A percentile compares a stretch with the other conserved stretches of the same genome.
Conservation (phyloP, 768 basidiomycete species). For the Coprinellus micaceus region DNA sequence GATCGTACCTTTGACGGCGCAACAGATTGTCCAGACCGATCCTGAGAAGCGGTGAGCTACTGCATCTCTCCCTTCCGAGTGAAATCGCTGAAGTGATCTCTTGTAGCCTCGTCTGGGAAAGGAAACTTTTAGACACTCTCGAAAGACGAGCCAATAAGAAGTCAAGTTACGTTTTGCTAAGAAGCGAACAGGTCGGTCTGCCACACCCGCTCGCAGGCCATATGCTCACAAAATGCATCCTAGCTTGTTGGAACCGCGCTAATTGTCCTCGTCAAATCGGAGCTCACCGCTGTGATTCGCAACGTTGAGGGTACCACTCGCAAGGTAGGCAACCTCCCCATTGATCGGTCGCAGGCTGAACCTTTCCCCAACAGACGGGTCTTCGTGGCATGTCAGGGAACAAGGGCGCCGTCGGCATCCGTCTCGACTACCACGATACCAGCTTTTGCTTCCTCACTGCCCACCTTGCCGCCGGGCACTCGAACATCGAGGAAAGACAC, state of each 20-base stretch:
- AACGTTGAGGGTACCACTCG: slow-evolving; percentile 90
- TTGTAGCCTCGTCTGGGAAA: slow-evolving; percentile 81
- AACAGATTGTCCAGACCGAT: slow-evolving; percentile 94
- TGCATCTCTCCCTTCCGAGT: not conserved
- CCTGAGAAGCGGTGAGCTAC: slow-evolving; percentile 75
- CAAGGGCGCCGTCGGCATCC: slow-evolving; percentile 94
- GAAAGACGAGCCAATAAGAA: slow-evolving; percentile 65
- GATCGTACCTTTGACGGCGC: slow-evolving; percentile 95
- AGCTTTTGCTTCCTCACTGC: slow-evolving; percentile 94
- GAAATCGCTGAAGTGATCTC: not conserved
- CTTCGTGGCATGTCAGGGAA: slow-evolving; percentile 93
- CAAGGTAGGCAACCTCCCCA: slow-evolving; percentile 53
- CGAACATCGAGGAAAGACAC: slow-evolving; percentile 86
- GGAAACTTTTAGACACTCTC: slow-evolving; percentile 73
- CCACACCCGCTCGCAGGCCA: slow-evolving; percentile 1
- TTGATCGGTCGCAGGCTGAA: not conserved
- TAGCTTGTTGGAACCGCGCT: slow-evolving; percentile 95
- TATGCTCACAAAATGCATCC: slow-evolving; percentile 11
- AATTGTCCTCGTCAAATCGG: slow-evolving; percentile 76
- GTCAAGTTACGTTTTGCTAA: slow-evolving; percentile 75
- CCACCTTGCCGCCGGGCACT: slow-evolving; percentile 94
- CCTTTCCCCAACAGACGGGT: slow-evolving; percentile 54
- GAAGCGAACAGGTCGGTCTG: slow-evolving; percentile 82
- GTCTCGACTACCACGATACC: slow-evolving; percentile 87
- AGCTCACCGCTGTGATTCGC: slow-evolving; percentile 73